These are phyloP conservation scores for Sonneratia caseolaris DNA, from an alignment of 345 rosid genomes.

Conservation along the genomic window DNA sequence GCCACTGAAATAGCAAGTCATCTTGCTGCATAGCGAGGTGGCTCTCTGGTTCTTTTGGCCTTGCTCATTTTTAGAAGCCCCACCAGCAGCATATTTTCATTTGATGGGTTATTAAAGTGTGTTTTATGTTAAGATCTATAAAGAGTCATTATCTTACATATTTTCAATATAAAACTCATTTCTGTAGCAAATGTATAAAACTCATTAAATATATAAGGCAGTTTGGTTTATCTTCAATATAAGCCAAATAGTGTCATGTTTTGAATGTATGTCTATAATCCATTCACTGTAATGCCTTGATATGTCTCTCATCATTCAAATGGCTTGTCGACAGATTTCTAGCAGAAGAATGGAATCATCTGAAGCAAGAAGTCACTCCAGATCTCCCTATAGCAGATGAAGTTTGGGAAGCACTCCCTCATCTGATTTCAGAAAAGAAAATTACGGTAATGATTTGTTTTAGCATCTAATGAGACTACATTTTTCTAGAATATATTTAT, in stretches of 20 bases:
- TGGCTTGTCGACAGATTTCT: constrained; percentile 41
- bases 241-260: too few relatives aligned
- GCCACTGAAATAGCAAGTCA: too few relatives aligned
- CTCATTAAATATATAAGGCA: too few relatives aligned
- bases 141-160: neutral
- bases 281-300: neutral
- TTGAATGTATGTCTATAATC: neutral
- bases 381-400: constrained; percentile 49
- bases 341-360: constrained; percentile 67
- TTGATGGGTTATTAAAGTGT: neutral
- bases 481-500: neutral
- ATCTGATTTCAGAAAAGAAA: constrained; percentile 39
- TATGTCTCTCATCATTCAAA: neutral
- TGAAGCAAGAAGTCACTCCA: constrained; percentile 34
- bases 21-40: neutral
- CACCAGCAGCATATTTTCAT: neutral
- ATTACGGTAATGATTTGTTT: constrained; percentile 29
- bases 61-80: neutral
- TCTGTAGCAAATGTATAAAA: too few relatives aligned
- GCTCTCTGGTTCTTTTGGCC: neutral
- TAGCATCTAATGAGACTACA: neutral
- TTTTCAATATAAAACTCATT: too few relatives aligned
- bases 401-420: constrained; percentile 54
- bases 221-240: too few relatives aligned
- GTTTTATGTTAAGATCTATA: neutral